Evolutionary conservation across 108 stramenopile species (phyloP), one percentile per base, ranked within the genome.

Genomic region (Skeletonema grethae): DNA sequence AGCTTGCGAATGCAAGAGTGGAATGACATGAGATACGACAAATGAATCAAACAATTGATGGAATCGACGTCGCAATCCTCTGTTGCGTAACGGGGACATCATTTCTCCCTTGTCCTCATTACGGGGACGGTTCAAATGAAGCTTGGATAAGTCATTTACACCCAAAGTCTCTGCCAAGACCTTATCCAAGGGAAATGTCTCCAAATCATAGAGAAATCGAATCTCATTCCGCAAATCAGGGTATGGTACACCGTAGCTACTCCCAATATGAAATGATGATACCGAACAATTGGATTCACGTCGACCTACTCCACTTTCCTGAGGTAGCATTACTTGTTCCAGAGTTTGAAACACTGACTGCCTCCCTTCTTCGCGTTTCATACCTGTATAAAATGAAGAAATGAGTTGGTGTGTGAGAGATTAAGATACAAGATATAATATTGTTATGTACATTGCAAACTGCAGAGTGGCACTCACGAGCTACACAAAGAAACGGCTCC

Each of bases 11-110:
- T 91, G 90, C 28, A 89, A 62, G 9, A 91, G 74, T 10, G 90
- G 90, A 39, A 91, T 88, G 62, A 86, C 87, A 59, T 87, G 88
- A 22, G 85, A 78, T 48, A 85, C 87, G 11, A 91, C 87, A 65
- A 91, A 91, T 41, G 73, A 81, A 55, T 89, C 87, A 70, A 87
- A 91, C 43, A 85, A 80, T 43, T 71, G 74, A 46, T 89, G 88
- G 62, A 91, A 89, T 18, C 53, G 55, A 63, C 70, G 66, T 59
- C 90, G 72, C 43, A 38, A 67, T 15, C 63, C 65, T 53, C 67
- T 36, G 59, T 72, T 63, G 53, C 83, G 77, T 18, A 91, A 50
- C 10, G 87, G 84, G 4, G 61, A 59, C 60, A 89, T 48, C 7
- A 85, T 43, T 5, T 71, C 60, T 20, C 55, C 63, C 69, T 87